phyloP scores from a whole-genome alignment of 2,329 filamentous ascomycete genomes.

The Elsinoe ampelina region DNA sequence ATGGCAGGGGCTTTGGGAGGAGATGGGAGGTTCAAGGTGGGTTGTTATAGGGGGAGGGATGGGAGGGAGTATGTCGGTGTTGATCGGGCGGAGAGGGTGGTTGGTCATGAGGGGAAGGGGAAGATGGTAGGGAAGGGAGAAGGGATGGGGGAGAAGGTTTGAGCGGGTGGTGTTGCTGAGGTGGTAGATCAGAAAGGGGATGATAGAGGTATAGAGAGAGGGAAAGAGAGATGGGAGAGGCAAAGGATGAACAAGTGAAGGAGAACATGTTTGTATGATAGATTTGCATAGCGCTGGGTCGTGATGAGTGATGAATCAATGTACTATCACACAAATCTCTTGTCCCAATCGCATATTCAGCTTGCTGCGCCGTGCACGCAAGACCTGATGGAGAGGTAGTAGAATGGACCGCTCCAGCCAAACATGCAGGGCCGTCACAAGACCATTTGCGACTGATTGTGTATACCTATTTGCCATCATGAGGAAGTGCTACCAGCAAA shows the following conservation, averaged over 20 bases:
- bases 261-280: not conserved
- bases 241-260: too few species aligned
- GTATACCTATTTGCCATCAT: too few species aligned
- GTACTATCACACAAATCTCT: not conserved
- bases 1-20: conserved; percentile 20
- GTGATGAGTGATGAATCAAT: not conserved
- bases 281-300: conserved; percentile 7
- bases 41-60: conserved; percentile 48
- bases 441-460: too few species aligned
- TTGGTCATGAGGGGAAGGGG: conserved; percentile 17
- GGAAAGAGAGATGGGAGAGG: too few species aligned
- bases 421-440: too few species aligned
- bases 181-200: not conserved
- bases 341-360: too few species aligned
- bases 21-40: conserved; percentile 46
- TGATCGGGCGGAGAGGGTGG: conserved; percentile 43
- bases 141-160: not conserved
- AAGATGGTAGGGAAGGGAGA: conserved; percentile 18
- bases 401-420: too few species aligned
- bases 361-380: too few species aligned
- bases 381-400: too few species aligned
- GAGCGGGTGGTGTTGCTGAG: not conserved
- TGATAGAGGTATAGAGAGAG: too few species aligned
- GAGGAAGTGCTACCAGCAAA: too few species aligned
- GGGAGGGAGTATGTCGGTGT: conserved; percentile 52